Evolutionary conservation across 768 basidiomycete species (phyloP).

Genomic region (Pholiota microspora): DNA sequence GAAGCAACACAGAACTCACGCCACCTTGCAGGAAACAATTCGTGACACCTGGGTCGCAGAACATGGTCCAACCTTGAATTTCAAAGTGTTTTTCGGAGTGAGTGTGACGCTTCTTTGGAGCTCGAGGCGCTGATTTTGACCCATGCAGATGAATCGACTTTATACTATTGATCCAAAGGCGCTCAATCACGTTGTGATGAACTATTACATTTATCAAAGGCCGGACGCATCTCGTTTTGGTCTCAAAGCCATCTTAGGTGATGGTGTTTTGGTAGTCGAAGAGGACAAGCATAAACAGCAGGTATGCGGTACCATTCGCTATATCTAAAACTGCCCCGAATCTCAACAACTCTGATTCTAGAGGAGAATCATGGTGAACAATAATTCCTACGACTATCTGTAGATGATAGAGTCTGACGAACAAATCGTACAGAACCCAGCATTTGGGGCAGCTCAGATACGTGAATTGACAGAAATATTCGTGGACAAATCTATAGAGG

Average conservation of each 20-base stretch:
- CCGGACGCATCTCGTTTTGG: conserved; percentile 35
- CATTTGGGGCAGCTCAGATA: conserved; percentile 60
- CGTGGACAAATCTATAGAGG: conserved; percentile 51
- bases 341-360: conserved; percentile 13
- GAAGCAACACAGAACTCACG: background rate
- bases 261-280: conserved; percentile 49
- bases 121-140: background rate
- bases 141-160: background rate
- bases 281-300: conserved; percentile 46
- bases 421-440: conserved; percentile 48
- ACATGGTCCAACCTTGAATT: conserved; percentile 46
- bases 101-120: conserved; percentile 8
- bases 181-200: conserved; percentile 59
- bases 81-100: conserved; percentile 43
- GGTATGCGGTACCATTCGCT: too few species aligned
- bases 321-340: too few species aligned
- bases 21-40: background rate
- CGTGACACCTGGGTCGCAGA: conserved; percentile 46
- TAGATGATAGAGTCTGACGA: background rate
- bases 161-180: conserved; percentile 63
- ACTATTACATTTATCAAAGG: conserved; percentile 56
- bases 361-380: conserved; percentile 45
- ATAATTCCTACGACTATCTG: background rate
- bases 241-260: conserved; percentile 41
- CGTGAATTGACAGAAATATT: conserved; percentile 57